Base-by-base conservation (phyloP, 1,284 basidiomycete species). In the Ustilago sp. region DNA sequence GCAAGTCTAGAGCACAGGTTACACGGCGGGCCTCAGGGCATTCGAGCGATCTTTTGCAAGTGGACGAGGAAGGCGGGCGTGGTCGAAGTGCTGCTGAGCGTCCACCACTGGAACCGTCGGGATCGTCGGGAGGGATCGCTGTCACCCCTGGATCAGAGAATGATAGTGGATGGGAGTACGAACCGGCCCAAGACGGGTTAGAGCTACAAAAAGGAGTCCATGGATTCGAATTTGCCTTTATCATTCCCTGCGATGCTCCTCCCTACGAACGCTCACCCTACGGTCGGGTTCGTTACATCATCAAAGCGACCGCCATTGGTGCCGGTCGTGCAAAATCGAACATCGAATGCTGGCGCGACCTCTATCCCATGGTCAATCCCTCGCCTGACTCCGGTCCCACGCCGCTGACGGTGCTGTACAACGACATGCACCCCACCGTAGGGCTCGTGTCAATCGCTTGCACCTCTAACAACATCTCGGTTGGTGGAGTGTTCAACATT, bases 201-300 rank as follows among this genome's bases (percentile, higher is more conserved):
- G 80, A 81, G 36, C 70, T 86, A 35, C 74, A 71, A 19, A 85
- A 84, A 43, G 84, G 84, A n/a, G 83, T 86, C 3, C 84, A 86
- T 57, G 83, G 83, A n/a, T 86, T 86, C 41, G 84, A 86, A 39
- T 86, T 85, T 53, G 83, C 84, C 11, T 86, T 86, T 45, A 86
- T 85, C 60, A 74, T 86, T 17, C 83, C 83, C 1, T 77, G 83
- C 39, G 80, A 84, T 58, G 73, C 79, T 19, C 80, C 84, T 13
- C 83, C 84, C 3, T 86, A 86, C 69, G 83, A 85, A 55, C 79
- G 84, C 31, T 83, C 79, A 8, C 80, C 83, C 5, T 85, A 78
- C 35, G 84, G 84, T 35, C 56, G 83, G 15, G 80, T 84, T 2
- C 67, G 84, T n/a, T 86, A 84, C 68, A 72, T 79, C 56, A 80